Base-by-base conservation (phyloP, 2,329 filamentous ascomycete species). In the Xylariaceae sp. region DNA sequence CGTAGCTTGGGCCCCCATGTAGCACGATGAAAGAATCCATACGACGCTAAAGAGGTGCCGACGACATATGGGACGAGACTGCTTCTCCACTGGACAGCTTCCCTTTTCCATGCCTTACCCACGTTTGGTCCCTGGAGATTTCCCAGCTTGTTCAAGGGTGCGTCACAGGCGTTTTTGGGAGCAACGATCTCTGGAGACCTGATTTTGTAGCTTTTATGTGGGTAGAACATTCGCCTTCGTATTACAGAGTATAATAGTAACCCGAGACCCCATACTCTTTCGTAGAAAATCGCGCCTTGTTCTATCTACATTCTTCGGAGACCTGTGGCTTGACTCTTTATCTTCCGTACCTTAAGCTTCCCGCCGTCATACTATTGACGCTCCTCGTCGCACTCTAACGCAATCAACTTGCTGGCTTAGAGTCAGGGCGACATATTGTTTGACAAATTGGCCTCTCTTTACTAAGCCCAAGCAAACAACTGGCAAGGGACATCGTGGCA, bases 401-500 rank as follows among this genome's bases (percentile, higher is more conserved):
- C 22, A 7, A 28, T 28, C 22, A 28, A 28, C 22, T 28, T 28
- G 22, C 22, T 7, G 22, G 22, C 7, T 28, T 7, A 28, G 22
- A 28, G 4, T 28, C 22, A 28, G 4, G 22, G 7, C 7, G 4
- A 28, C 22, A 28, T n/a, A 28, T 28, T 28, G 22, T 28, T 28
- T 7, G 22, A 28, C 22, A 28, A 28, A 4, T 28, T 28, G 22
- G 22, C 22, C 22, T 28, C 22, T 28, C 22, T 28, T 28, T 28
- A 28, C 22, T 28, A 28, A 28, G 22, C 7, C 22, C 22, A 28
- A 28, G 22, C 22, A 28, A 28, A 48, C 31, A 31, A n/a, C 19
- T 39, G 42, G n/a, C 16, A 6, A 41, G 31, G 10, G 31, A 14
- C 18, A 57, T 12, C 34, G 68, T 69, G 66, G 60, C 63, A 42